Percentiles rank a stretch among this genome's conserved stretches.
phyloP scores from a whole-genome alignment of 2,329 filamentous ascomycete species.

The Hawksworthiomyces lignivorus region DNA sequence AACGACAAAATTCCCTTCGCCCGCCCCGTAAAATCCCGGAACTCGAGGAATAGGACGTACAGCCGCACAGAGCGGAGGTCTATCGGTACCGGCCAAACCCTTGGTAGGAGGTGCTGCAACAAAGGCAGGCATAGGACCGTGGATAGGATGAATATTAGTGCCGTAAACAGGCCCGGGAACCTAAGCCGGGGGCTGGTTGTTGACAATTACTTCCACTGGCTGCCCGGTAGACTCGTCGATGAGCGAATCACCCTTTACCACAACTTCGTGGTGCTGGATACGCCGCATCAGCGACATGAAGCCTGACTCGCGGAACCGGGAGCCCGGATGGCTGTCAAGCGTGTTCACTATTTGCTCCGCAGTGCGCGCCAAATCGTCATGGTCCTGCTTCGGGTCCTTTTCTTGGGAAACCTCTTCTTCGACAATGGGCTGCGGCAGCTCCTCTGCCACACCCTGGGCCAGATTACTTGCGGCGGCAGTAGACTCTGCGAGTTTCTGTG shows the following conservation, averaged over 20 bases:
- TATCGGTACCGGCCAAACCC: no score
- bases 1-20: no score
- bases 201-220: slow-evolving; percentile 11
- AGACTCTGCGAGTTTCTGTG: background rate
- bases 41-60: no score
- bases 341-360: slow-evolving; percentile 63
- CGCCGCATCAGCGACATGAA: slow-evolving; percentile 72
- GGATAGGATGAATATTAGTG: no score
- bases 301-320: slow-evolving; percentile 71
- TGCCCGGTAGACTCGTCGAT: slow-evolving; percentile 22
- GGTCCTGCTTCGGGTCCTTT: slow-evolving; percentile 30
- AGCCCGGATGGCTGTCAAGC: slow-evolving; percentile 58
- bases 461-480: background rate
- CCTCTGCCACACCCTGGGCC: background rate
- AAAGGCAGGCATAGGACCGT: no score
- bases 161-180: no score
- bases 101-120: no score
- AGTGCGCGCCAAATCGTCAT: slow-evolving; percentile 63
- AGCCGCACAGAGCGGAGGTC: no score
- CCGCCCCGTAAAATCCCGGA: no score
- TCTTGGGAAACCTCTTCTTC: slow-evolving; percentile 19
- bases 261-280: slow-evolving; percentile 63
- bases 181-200: background rate
- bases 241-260: slow-evolving; percentile 52
- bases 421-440: background rate